phyloP scores from a whole-genome alignment of 768 basidiomycete species.

The Pulveroboletus ravenelii region DNA sequence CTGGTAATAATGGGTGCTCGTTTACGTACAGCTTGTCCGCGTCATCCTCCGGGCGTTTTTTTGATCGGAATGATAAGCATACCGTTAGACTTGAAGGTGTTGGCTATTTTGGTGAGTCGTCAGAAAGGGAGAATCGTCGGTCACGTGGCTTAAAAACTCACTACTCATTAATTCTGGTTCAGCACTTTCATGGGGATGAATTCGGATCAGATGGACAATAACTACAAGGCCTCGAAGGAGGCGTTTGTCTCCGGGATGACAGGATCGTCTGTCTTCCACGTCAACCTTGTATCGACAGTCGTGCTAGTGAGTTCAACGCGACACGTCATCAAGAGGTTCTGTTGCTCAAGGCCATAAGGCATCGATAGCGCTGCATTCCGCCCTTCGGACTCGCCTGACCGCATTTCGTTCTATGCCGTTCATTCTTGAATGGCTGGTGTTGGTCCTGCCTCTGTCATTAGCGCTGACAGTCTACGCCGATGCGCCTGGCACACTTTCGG shows the following conservation, averaged over 20 bases:
- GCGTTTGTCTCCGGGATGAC: slow-evolving; percentile 71
- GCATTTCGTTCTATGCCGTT: slow-evolving; percentile 35
- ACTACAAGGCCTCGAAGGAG: slow-evolving; percentile 78
- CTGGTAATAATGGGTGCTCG: slow-evolving; percentile 51
- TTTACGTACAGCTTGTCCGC: slow-evolving; percentile 44
- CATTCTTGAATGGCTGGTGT: slow-evolving; percentile 53
- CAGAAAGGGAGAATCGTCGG: neutral
- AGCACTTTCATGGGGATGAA: neutral
- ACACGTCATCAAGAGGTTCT: neutral
- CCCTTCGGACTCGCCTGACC: slow-evolving; percentile 47
- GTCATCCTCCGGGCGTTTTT: slow-evolving; percentile 50
- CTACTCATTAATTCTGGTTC: too few species aligned
- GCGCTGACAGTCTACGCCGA: slow-evolving; percentile 75
- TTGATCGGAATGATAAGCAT: slow-evolving; percentile 47
- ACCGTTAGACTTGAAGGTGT: neutral
- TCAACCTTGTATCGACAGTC: slow-evolving; percentile 64
- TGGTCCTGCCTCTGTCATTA: slow-evolving; percentile 75
- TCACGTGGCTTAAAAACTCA: slow-evolving; percentile 14
- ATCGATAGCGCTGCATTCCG: slow-evolving; percentile 67
- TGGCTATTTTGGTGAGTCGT: too few species aligned
- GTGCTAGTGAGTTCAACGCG: slow-evolving; percentile 48
- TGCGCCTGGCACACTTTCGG: slow-evolving; percentile 47
- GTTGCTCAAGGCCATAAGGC: slow-evolving; percentile 41
- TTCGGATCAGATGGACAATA: slow-evolving; percentile 13
- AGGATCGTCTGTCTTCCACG: slow-evolving; percentile 63